Conservation (phyloP, 2,329 filamentous ascomycete species). For the Alternaria conjuncta region DNA sequence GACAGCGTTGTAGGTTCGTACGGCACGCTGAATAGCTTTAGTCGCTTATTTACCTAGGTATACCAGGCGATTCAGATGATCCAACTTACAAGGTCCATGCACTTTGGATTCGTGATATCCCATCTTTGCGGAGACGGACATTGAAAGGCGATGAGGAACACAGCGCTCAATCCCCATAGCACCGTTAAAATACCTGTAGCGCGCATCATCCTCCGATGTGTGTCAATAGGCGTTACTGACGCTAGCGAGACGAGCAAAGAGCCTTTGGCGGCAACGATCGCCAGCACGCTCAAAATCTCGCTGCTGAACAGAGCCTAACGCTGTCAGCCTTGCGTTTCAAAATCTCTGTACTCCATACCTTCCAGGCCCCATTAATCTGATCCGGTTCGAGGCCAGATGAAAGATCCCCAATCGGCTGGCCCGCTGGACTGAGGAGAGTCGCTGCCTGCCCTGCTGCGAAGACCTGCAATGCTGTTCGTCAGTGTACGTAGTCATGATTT, state of each 20-base stretch:
- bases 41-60: no score
- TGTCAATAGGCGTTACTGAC: background rate
- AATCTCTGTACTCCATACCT: background rate
- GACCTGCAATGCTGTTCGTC: background rate
- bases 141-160: constrained; percentile 8
- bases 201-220: background rate
- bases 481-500: background rate
- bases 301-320: background rate
- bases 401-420: constrained; percentile 9
- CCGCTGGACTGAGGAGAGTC: constrained; percentile 6
- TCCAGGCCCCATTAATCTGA: background rate
- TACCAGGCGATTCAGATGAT: no score
- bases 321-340: background rate
- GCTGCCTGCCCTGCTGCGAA: background rate
- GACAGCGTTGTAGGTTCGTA: constrained; percentile 2
- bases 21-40: constrained; percentile 1
- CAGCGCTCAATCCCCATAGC: constrained; percentile 1
- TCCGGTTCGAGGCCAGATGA: background rate
- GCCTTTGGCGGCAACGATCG: constrained; percentile 1
- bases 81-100: background rate
- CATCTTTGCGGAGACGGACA: background rate
- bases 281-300: background rate
- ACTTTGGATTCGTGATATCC: constrained; percentile 1
- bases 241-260: background rate
- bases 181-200: background rate